These are phyloP conservation scores for Simmondsia chinensis DNA, from an alignment of 148 eudicot genomes.

Conservation along the genomic window DNA sequence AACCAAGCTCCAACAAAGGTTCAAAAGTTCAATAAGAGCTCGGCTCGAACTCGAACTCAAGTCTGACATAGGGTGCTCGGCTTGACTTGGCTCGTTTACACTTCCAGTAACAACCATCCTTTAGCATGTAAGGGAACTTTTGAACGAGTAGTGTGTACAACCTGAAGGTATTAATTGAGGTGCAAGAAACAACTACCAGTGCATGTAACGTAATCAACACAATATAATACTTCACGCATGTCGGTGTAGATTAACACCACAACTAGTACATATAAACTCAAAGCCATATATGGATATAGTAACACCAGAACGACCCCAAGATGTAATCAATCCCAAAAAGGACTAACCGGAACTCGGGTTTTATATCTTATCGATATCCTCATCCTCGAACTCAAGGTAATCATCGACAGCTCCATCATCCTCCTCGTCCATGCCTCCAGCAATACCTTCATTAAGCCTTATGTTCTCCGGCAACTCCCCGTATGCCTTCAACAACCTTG, in stretches of 20 bases:
- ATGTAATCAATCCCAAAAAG: not conserved
- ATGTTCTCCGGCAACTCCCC: conserved; percentile 77
- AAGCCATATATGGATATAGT: not conserved
- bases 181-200: too few species aligned
- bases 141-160: too few species aligned
- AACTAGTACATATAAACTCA: conserved; percentile 8
- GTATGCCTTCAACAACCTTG: conserved; percentile 76
- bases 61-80: too few species aligned
- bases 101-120: too few species aligned
- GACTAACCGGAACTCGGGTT: too few species aligned
- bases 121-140: too few species aligned
- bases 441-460: conserved; percentile 69
- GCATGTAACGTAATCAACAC: too few species aligned
- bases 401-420: conserved; percentile 59
- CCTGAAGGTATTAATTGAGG: too few species aligned
- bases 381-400: conserved; percentile 85
- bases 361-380: conserved; percentile 81
- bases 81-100: too few species aligned
- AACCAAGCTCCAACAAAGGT: too few species aligned
- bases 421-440: conserved; percentile 57
- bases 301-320: not conserved
- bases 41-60: too few species aligned
- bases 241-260: conserved; percentile 5
- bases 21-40: too few species aligned
- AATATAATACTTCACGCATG: conserved; percentile 1